Evolutionary conservation across 2,329 filamentous ascomycete genomes (phyloP), one percentile per base, ranked within the genome.

Genomic region (Aspergillus latus): DNA sequence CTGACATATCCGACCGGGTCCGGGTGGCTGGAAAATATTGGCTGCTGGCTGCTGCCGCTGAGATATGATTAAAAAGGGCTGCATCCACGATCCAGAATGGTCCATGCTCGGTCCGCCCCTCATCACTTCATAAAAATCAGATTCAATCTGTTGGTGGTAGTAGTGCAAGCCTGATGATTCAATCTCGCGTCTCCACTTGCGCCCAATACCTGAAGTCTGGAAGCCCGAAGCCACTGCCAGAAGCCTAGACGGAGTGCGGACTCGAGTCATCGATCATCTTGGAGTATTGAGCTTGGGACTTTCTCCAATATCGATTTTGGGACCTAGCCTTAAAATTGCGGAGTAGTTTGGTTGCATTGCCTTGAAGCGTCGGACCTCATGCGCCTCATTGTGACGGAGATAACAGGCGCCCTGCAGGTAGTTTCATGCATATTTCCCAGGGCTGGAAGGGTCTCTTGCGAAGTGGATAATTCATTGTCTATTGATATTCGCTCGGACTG

Each of bases 31-130:
- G n/a, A 42, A 16, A 42, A 42, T 21, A 42, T 13, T 16, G 39
- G 16, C 44, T 32, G 11, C 42, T 21, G 21, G 3, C 21, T 21
- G 21, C 21, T 21, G 16, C 11, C 34, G 13, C 4, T 37, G 9
- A 8, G 11, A n/a, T 46, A 30, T 32, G 13, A 32, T 32, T 15
- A 32, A 30, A 32, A 30, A 37, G 28, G 44, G 44, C 16, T 30
- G 28, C 29, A 47, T 29, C 26, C 44, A n/a, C 29, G 44, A 32
- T 30, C 44, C 29, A 42, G 36, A 50, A 34, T 40, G 34, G 36
- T 34, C 48, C 39, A 52, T 37, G 28, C 43, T 39, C 32, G 50
- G 32, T 36, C 50, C 50, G 47, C 50, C 15, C 43, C 30, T 32
- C 26, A 39, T 45, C 43, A 42, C 34, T 37, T 37, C 34, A 42